Conservation (phyloP, 2,329 filamentous ascomycete genomes). For the Nemania sp. region DNA sequence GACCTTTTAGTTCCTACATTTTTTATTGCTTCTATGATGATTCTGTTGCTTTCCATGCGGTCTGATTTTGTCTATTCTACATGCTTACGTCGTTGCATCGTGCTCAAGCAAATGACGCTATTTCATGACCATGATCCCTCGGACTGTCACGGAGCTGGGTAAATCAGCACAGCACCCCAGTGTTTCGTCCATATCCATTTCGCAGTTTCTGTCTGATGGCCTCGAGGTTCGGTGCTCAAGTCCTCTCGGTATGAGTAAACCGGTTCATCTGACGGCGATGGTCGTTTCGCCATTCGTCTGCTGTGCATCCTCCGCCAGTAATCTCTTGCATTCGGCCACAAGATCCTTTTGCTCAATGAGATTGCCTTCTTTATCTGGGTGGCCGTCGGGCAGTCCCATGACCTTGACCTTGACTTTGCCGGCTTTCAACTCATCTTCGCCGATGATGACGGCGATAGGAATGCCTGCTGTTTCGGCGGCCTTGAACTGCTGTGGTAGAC, state of each 20-base stretch:
- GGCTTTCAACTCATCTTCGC: constrained; percentile 82
- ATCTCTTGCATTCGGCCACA: constrained; percentile 17
- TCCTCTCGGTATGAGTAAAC: neutral
- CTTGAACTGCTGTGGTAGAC: constrained; percentile 87
- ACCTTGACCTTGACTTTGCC: constrained; percentile 88
- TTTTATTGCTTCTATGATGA: too few relatives aligned
- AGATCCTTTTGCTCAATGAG: constrained; percentile 52
- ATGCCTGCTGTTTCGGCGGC: constrained; percentile 78
- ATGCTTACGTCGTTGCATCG: too few relatives aligned
- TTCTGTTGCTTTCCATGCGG: too few relatives aligned
- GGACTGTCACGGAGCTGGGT: too few relatives aligned
- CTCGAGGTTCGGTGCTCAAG: neutral
- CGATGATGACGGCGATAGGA: constrained; percentile 85
- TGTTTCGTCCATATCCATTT: too few relatives aligned
- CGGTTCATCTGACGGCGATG: neutral
- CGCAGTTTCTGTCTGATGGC: too few relatives aligned
- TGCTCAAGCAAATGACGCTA: too few relatives aligned
- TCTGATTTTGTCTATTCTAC: too few relatives aligned
- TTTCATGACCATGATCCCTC: too few relatives aligned
- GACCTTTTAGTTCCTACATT: too few relatives aligned
- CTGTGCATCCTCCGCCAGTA: constrained; percentile 15
- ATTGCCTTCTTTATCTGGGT: constrained; percentile 89
- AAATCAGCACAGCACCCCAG: neutral
- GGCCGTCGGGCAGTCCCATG: constrained; percentile 71
- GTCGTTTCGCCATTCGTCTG: constrained; percentile 13